These are phyloP conservation scores for Trichoderma sp. DNA, from an alignment of 2,329 filamentous ascomycete species.

Conservation along the genomic window DNA sequence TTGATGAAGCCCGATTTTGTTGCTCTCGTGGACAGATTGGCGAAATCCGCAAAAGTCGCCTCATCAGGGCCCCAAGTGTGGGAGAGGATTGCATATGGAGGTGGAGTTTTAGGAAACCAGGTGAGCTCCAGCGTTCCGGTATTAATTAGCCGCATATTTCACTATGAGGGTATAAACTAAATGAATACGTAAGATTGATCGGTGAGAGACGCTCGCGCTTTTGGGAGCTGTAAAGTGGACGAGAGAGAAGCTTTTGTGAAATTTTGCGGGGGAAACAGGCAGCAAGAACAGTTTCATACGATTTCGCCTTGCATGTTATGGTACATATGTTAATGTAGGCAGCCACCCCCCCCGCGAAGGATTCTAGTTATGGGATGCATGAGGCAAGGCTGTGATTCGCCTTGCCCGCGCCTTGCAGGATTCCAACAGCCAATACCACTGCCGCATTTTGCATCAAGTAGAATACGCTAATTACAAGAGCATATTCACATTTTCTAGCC, in stretches of 20 bases:
- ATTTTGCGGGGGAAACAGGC: not conserved
- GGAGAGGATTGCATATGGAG: not conserved
- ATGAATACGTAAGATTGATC: not conserved
- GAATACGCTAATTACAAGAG: not conserved
- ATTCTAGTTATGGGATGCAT: not conserved
- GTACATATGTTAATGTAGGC: not conserved
- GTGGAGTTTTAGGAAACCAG: not conserved
- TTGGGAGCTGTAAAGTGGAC: not conserved
- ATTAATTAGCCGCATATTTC: not conserved
- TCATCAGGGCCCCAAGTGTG: not conserved
- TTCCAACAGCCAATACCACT: not conserved
- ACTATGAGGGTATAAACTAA: not conserved
- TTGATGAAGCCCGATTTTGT: not conserved
- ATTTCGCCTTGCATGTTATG: not conserved
- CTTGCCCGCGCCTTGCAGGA: not conserved
- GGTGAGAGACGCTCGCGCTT: not conserved
- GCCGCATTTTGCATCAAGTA: not conserved
- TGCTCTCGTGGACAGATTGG: not conserved
- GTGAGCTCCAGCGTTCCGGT: not conserved
- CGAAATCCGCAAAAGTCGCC: not conserved
- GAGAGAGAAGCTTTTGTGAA: not conserved
- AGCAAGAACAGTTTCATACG: not conserved
- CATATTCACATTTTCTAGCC: too few relatives aligned
- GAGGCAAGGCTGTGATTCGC: not conserved
- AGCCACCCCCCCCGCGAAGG: too few relatives aligned